These are phyloP conservation scores for Corchorus olitorius DNA, from an alignment of 345 rosid genomes.

Conservation along the genomic window DNA sequence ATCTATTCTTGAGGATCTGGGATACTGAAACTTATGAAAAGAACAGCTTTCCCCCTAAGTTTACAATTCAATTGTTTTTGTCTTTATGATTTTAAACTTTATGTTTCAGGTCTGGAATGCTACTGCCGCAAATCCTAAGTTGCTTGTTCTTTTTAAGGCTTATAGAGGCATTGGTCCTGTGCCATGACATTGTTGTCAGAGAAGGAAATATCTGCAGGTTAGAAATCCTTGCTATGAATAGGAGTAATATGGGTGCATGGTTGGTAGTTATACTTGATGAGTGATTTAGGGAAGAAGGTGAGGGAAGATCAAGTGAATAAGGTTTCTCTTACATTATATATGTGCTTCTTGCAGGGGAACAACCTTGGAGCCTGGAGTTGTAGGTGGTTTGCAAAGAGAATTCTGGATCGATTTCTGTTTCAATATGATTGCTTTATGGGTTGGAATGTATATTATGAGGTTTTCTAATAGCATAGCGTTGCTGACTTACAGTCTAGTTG, in stretches of 20 bases:
- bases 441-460: slow-evolving; percentile 37
- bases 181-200: slow-evolving; percentile 99
- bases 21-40: too few species aligned
- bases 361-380: slow-evolving; percentile 92
- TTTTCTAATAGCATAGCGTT: slow-evolving; percentile 6
- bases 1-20: too few species aligned
- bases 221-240: slow-evolving; percentile 32
- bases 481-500: slow-evolving; percentile 23
- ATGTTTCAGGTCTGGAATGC: slow-evolving; percentile 95
- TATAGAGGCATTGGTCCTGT: slow-evolving; percentile 96
- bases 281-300: slow-evolving; percentile 54
- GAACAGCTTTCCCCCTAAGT: too few species aligned
- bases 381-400: slow-evolving; percentile 80
- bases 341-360: slow-evolving; percentile 99
- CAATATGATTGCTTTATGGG: slow-evolving; percentile 36
- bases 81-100: slow-evolving; percentile 6
- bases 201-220: slow-evolving; percentile 98
- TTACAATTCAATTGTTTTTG: neutral
- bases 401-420: slow-evolving; percentile 45
- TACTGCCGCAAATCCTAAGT: slow-evolving; percentile 94
- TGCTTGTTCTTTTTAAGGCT: slow-evolving; percentile 89
- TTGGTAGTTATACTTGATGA: slow-evolving; percentile 44
- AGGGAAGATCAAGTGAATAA: slow-evolving; percentile 63
- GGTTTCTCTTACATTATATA: slow-evolving; percentile 97
- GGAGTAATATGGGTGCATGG: slow-evolving; percentile 45